Evolutionary conservation across 2,329 filamentous ascomycete genomes (phyloP).

Genomic region (Alternaria sp.): DNA sequence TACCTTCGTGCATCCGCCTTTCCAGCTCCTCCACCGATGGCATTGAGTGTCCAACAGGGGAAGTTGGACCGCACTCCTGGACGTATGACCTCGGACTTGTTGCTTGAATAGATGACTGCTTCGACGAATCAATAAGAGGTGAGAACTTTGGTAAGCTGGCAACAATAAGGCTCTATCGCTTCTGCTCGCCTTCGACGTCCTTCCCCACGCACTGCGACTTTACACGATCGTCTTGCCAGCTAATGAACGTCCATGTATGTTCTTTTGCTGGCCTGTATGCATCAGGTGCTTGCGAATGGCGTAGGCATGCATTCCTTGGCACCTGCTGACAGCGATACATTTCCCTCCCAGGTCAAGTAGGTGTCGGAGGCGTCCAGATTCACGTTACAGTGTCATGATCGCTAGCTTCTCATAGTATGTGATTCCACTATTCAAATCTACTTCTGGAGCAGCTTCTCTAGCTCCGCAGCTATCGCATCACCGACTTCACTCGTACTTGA

Average conservation of each 20-base stretch:
- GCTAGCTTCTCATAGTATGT: not conserved
- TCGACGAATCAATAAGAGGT: not conserved
- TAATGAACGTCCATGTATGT: not conserved
- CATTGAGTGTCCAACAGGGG: not conserved
- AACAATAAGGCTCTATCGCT: no score
- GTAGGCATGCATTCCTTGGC: no score
- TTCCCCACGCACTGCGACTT: no score
- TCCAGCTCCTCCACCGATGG: not conserved
- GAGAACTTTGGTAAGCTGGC: no score
- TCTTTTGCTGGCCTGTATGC: not conserved
- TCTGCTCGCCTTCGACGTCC: no score
- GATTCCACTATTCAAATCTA: constrained; percentile 18
- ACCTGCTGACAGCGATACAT: not conserved
- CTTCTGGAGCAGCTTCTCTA: constrained; percentile 69
- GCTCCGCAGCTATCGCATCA: constrained; percentile 79
- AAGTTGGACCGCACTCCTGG: not conserved
- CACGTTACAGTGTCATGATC: not conserved
- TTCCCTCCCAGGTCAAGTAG: not conserved
- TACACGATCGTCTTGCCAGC: not conserved
- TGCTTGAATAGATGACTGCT: not conserved
- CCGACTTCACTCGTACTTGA: constrained; percentile 80
- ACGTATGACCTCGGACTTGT: not conserved
- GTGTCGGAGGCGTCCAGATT: not conserved
- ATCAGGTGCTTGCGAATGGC: no score
- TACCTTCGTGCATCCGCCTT: not conserved